Percentiles rank a stretch among this genome's conserved stretches.
phyloP scores from a whole-genome alignment of 192 early-diverging fungal genomes.

The Geranomyces variabilis region DNA sequence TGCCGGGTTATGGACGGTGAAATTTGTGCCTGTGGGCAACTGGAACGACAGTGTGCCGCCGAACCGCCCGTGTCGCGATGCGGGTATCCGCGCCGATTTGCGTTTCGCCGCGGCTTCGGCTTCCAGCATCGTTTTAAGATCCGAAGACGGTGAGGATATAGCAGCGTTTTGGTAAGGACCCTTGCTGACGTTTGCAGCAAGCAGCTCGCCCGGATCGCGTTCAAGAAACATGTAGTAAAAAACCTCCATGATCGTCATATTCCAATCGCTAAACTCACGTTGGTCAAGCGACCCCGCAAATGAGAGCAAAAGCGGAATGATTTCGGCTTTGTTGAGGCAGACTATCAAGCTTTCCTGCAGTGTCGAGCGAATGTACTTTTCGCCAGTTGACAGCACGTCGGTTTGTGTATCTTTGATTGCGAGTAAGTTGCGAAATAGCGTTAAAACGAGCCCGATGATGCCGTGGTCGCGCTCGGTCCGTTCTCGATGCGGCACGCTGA shows the following conservation, averaged over 20 bases:
- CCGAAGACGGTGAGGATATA: not conserved
- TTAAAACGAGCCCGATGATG: constrained; percentile 69
- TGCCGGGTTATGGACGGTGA: constrained; percentile 30
- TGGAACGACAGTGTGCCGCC: constrained; percentile 50
- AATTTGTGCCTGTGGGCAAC: constrained; percentile 32
- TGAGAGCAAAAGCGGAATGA: constrained; percentile 70
- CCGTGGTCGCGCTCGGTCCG: constrained; percentile 61
- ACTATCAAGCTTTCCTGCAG: constrained; percentile 71
- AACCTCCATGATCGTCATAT: constrained; percentile 63
- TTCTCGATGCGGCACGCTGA: constrained; percentile 54
- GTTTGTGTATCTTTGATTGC: constrained; percentile 75
- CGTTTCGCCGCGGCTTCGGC: constrained; percentile 23
- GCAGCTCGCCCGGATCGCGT: constrained; percentile 50
- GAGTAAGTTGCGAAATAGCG: constrained; percentile 78
- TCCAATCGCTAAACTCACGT: constrained; percentile 65
- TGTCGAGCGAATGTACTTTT: constrained; percentile 58
- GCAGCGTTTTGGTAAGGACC: not conserved
- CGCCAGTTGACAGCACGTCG: constrained; percentile 55
- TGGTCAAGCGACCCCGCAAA: constrained; percentile 68
- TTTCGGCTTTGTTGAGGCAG: constrained; percentile 60
- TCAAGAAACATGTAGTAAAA: constrained; percentile 64
- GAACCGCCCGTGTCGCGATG: constrained; percentile 49
- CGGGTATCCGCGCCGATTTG: constrained; percentile 15
- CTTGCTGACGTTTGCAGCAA: not conserved
- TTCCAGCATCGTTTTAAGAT: constrained; percentile 16